A percentile compares a stretch with the other conserved stretches of the same genome.
Conservation (phyloP, 2,329 filamentous ascomycete species). For the Ophiostoma pallidulum region DNA sequence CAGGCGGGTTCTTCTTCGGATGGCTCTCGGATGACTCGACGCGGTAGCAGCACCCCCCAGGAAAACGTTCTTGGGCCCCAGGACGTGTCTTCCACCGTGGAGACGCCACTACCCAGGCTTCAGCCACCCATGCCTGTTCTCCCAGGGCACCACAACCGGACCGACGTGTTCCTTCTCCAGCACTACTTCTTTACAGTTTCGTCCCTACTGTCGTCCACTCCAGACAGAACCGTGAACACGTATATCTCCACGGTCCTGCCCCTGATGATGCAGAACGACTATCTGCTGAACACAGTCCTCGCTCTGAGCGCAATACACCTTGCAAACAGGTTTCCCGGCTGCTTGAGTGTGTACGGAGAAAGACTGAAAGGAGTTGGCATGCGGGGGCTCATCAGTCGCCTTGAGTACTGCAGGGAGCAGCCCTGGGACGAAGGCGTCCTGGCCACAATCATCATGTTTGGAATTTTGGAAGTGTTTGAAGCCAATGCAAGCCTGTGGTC, state of each 20-base stretch:
- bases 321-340: neutral
- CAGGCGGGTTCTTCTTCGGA: too few relatives aligned
- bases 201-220: conserved; percentile 3
- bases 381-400: neutral
- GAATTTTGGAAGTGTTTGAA: conserved; percentile 2
- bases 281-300: conserved; percentile 44
- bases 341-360: neutral
- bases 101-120: neutral
- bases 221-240: conserved; percentile 3
- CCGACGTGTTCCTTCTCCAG: conserved; percentile 7
- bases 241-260: conserved; percentile 31
- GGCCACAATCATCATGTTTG: conserved; percentile 1
- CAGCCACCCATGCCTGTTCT: neutral
- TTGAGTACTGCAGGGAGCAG: neutral
- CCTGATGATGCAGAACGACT: conserved; percentile 4
- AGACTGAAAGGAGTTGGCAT: neutral
- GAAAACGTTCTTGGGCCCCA: too few relatives aligned
- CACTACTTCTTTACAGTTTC: conserved; percentile 10
- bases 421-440: neutral
- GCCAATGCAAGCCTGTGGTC: conserved; percentile 3
- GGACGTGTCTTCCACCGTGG: too few relatives aligned
- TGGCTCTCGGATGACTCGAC: too few relatives aligned
- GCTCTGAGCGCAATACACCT: conserved; percentile 45
- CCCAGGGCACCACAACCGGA: neutral
- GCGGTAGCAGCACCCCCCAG: too few relatives aligned